A percentile compares a stretch with the other conserved stretches of the same genome.
phyloP scores from a whole-genome alignment of 176 grass and related monocot genomes.

The Saccharum spontaneum region DNA sequence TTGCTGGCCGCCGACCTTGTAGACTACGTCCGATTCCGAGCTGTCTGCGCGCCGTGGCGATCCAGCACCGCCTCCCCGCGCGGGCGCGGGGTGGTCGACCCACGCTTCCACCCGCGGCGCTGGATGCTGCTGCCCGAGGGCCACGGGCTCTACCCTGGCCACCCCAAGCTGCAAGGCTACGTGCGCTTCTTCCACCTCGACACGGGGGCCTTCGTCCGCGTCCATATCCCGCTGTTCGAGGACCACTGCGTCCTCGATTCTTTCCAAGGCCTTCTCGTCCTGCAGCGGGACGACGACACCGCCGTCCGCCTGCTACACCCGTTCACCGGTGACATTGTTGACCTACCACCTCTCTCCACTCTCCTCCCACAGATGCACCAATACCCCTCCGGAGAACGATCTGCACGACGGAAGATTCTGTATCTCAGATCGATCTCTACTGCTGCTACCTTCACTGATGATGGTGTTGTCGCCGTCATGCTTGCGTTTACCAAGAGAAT shows the following conservation, averaged over 20 bases:
- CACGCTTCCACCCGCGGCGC: neutral
- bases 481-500: neutral
- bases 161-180: neutral
- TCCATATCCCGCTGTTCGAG: conserved; percentile 2
- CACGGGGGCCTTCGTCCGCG: conserved; percentile 3
- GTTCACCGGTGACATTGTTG: neutral
- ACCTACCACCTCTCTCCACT: neutral
- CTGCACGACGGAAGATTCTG: neutral
- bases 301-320: conserved; percentile 1
- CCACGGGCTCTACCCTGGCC: neutral
- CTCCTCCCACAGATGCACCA: neutral
- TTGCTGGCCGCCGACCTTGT: neutral
- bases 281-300: conserved; percentile 6
- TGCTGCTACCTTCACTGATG: neutral
- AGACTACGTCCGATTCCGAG: neutral
- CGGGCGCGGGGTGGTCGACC: neutral
- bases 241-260: neutral
- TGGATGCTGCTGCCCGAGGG: conserved; percentile 22
- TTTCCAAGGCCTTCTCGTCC: neutral
- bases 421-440: neutral
- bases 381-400: neutral
- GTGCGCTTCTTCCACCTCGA: conserved; percentile 1
- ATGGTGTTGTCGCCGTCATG: neutral
- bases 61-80: neutral
- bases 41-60: neutral